A percentile compares a stretch with the other conserved stretches of the same genome.
These are phyloP conservation scores for Trichophyton equinum DNA, from an alignment of 2,329 filamentous ascomycete species.

Conservation along the genomic window DNA sequence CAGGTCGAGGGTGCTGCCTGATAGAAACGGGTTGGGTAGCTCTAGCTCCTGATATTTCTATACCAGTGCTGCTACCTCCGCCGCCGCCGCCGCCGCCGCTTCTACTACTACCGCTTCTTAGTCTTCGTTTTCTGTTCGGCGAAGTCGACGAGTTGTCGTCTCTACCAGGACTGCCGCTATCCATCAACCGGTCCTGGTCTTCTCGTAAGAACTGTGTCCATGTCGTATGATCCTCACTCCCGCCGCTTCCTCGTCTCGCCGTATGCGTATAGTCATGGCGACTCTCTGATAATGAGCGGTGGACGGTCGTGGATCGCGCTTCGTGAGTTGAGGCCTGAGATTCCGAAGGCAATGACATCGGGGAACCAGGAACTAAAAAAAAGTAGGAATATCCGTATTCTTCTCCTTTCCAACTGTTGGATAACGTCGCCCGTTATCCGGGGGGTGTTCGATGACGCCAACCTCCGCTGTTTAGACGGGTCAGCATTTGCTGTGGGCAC, in stretches of 20 bases:
- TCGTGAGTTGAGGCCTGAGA: background rate
- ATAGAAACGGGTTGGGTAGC: background rate
- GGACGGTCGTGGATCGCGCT: background rate
- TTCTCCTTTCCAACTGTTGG: background rate
- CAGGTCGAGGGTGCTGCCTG: background rate
- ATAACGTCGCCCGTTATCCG: background rate
- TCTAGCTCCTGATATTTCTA: background rate
- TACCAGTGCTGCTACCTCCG: background rate
- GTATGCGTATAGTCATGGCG: background rate
- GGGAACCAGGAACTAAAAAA: background rate
- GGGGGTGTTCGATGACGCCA: slow-evolving; percentile 18
- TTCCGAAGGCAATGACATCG: background rate
- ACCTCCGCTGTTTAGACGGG: slow-evolving; percentile 23
- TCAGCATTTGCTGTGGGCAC: slow-evolving; percentile 24
- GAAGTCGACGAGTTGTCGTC: background rate
- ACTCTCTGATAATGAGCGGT: background rate
- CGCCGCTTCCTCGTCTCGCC: background rate
- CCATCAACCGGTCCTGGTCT: background rate
- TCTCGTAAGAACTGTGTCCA: slow-evolving; percentile 9
- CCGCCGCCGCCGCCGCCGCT: too few relatives aligned
- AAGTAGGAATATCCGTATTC: background rate
- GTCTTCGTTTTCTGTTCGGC: slow-evolving; percentile 7
- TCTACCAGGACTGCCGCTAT: background rate
- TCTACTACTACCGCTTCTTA: slow-evolving; percentile 1
- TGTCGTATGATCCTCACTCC: slow-evolving; percentile 1